Base-by-base conservation (phyloP, 257 asterid species). In the Ligustrum vulgare region DNA sequence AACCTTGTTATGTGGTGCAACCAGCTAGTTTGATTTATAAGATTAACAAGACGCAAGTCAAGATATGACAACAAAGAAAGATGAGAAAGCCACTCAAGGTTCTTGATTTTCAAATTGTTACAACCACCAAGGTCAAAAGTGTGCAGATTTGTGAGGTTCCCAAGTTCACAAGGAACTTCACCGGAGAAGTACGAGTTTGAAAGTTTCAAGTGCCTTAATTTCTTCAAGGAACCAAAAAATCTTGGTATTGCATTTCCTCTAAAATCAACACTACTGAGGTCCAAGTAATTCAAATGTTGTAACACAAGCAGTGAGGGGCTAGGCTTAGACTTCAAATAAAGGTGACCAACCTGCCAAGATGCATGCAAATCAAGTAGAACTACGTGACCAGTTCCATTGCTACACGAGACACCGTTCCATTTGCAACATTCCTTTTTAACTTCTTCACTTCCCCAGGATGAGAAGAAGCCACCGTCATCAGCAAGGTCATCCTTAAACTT, bases 81-180 rank as follows among this genome's bases (percentile, higher is more conserved):
- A 65, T 8, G 71, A 74, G 71, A 47, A 25, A 74, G 78, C 72
- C 78, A 74, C 36, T 74, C 72, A 18, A 65, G 66, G 25, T 2
- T 74, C 43, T 74, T 43, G 10, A 18, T 39, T 18, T 31, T 39
- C 13, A 74, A 15, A 18, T 56, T 3, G 66, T 51, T 18, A n/a
- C n/a, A n/a, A 8, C 3, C 20, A 16, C 49, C 13, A 49, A 78
- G 69, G 18, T 37, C 64, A 22, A 78, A 65, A 36, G 6, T 35
- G 58, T 31, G 31, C 71, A 78, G 54, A 58, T 60, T 43, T 9
- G 75, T 66, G 33, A 73, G 77, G 68, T 78, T 72, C 10, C 81
- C 81, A 7, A 78, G 77, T 18, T 49, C n/a, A 11, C 8, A 58
- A 33, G 78, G 78, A 56, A 67, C 23, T 9, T 31, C 20, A 20